phyloP scores from a whole-genome alignment of 139 green algal genomes.

The Tetradesmus obliquus region DNA sequence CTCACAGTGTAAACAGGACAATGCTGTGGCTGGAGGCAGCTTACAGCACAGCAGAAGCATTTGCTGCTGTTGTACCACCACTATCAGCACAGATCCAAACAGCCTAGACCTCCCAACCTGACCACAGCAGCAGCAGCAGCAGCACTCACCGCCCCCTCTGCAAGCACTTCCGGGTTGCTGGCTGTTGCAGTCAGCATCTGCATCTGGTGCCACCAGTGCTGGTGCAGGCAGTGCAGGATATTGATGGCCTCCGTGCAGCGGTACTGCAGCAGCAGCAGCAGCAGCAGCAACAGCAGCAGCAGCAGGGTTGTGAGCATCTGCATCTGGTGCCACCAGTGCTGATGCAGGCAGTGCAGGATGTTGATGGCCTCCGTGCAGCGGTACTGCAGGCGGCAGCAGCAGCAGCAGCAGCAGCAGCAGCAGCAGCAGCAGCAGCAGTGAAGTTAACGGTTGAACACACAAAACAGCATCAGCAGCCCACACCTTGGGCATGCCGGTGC shows the following conservation, averaged over 20 bases:
- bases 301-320: background rate
- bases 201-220: slow-evolving; percentile 55
- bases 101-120: too few relatives aligned
- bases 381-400: slow-evolving; percentile 9
- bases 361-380: slow-evolving; percentile 47
- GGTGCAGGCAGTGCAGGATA: slow-evolving; percentile 50
- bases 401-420: background rate
- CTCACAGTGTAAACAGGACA: too few relatives aligned
- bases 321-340: slow-evolving; percentile 53
- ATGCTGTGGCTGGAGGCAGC: too few relatives aligned
- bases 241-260: slow-evolving; percentile 47
- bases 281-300: background rate
- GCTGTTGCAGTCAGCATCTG: slow-evolving; percentile 6
- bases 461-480: background rate
- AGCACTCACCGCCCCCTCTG: slow-evolving; percentile 50
- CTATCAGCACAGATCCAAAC: slow-evolving; percentile 57
- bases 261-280: slow-evolving; percentile 20
- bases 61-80: background rate
- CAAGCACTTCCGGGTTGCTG: slow-evolving; percentile 37
- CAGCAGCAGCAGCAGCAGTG: background rate
- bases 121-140: background rate
- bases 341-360: slow-evolving; percentile 49
- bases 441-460: too few relatives aligned
- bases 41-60: background rate
- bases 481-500: slow-evolving; percentile 38